These are phyloP conservation scores for Globisporangium perplexum DNA, from an alignment of 352 stramenopile species.

Conservation along the genomic window DNA sequence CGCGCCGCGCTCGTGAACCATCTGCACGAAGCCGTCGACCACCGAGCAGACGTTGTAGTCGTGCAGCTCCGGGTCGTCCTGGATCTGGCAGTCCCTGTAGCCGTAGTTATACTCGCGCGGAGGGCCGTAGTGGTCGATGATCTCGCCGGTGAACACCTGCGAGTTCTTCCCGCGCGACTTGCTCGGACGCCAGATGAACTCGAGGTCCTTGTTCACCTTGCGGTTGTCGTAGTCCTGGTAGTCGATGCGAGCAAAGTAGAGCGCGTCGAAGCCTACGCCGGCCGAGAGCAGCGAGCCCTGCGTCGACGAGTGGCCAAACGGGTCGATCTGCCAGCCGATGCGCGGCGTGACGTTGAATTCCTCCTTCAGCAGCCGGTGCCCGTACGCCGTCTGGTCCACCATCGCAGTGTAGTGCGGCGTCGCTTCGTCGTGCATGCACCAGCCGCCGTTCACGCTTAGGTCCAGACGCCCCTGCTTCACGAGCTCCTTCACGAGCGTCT, in stretches of 20 bases:
- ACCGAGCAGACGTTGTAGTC: conserved; percentile 86
- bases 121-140: conserved; percentile 78
- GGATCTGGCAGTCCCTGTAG: conserved; percentile 65
- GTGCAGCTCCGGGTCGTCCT: conserved; percentile 83
- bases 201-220: conserved; percentile 81
- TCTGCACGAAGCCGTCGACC: conserved; percentile 86
- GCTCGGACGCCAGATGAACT: conserved; percentile 95
- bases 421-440: conserved; percentile 99
- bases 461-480: conserved; percentile 90
- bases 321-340: conserved; percentile 98
- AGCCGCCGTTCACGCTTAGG: conserved; percentile 95
- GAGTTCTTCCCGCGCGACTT: conserved; percentile 75
- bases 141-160: conserved; percentile 86
- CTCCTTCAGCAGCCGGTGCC: conserved; percentile 91
- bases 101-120: conserved; percentile 73
- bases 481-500: conserved; percentile 77
- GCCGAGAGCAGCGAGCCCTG: conserved; percentile 90
- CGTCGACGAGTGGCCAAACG: conserved; percentile 92
- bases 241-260: conserved; percentile 98
- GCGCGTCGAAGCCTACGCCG: conserved; percentile 92
- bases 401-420: conserved; percentile 95
- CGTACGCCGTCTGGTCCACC: conserved; percentile 97
- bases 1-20: conserved; percentile 56
- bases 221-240: conserved; percentile 94
- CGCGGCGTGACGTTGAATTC: conserved; percentile 93